phyloP scores from a whole-genome alignment of 768 basidiomycete species.

The Tylopilus felleus region DNA sequence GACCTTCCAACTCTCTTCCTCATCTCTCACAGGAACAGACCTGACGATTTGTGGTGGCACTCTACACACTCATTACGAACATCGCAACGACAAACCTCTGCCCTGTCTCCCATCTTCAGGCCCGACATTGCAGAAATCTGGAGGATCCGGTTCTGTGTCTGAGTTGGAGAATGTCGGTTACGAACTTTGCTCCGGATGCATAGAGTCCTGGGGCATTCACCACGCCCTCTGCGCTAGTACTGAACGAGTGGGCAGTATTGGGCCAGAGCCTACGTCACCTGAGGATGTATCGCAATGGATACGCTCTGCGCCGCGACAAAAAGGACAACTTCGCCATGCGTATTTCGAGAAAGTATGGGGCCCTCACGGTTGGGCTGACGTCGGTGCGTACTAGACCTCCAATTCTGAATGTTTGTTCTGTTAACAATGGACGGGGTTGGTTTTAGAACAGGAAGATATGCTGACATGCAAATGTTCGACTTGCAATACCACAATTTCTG shows the following conservation, averaged over 20 bases:
- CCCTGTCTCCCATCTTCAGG: conserved; percentile 40
- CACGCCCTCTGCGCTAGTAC: conserved; percentile 68
- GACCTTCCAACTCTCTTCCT: conserved; percentile 21
- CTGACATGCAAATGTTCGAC: conserved; percentile 70
- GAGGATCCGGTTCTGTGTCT: neutral
- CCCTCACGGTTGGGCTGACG: conserved; percentile 78
- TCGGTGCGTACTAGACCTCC: conserved; percentile 54
- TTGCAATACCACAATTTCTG: conserved; percentile 60
- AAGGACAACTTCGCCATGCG: conserved; percentile 78
- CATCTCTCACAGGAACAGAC: conserved; percentile 18
- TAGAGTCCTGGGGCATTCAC: conserved; percentile 71
- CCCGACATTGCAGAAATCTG: conserved; percentile 8
- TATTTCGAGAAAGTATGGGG: conserved; percentile 89
- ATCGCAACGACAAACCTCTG: conserved; percentile 40
- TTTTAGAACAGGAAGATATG: conserved; percentile 70
- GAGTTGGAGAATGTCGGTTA: conserved; percentile 46
- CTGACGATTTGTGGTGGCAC: conserved; percentile 13
- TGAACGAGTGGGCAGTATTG: conserved; percentile 14
- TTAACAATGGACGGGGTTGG: conserved; percentile 6
- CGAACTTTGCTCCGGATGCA: conserved; percentile 80
- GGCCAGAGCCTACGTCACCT: conserved; percentile 46
- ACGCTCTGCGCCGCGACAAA: conserved; percentile 64
- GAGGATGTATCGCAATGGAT: conserved; percentile 62
- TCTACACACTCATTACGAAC: conserved; percentile 13
- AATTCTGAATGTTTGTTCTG: neutral